Base-by-base conservation (phyloP, 202 grass and related monocot genomes). In the Alloteropsis angusta region DNA sequence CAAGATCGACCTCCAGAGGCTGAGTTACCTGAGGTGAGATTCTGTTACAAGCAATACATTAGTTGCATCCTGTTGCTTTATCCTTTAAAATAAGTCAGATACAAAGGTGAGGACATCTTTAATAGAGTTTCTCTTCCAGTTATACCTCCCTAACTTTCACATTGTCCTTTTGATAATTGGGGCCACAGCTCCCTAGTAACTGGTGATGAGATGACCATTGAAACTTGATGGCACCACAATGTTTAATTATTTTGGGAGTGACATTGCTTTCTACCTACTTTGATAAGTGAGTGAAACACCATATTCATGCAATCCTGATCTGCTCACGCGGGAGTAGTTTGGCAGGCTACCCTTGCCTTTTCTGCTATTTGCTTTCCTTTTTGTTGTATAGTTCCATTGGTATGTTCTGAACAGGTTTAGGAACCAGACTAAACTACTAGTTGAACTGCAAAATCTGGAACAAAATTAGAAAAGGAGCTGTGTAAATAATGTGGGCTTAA, bases 1-100 rank as follows among this genome's bases (percentile, higher is more conserved):
- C 92, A 99, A 78, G 92, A 99, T 73, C 81, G 86, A n/a, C 85
- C 81, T 81, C 92, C 87, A 75, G 89, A 92, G 43, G 79, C 77
- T 17, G 87, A 93, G 62, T 39, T 91, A 61, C 78, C 80, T 74
- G 96, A 99, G 90, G 96, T 96, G 60, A 78, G 64, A 19, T 62
- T 69, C 62, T 68, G 32, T 62, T 79, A 76, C 55, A 80, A 32
- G 26, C 30, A 68, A 75, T 2, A 53, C 80, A 42, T 22, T 80
- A 14, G 12, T 38, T n/a, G 3, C 7, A 53, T 75, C 13, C 9
- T 50, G 11, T 43, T 46, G 7, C 59, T 63, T 71, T 79, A 9
- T 64, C 38, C 32, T 71, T 22, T 60, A 26, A 55, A 75, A 57
- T 85, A 49, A 25, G 48, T 65, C 56, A 76, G 5, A 28, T 65